Base-by-base conservation (phyloP, 1,284 basidiomycete species). In the Ustilago vetiveriae region DNA sequence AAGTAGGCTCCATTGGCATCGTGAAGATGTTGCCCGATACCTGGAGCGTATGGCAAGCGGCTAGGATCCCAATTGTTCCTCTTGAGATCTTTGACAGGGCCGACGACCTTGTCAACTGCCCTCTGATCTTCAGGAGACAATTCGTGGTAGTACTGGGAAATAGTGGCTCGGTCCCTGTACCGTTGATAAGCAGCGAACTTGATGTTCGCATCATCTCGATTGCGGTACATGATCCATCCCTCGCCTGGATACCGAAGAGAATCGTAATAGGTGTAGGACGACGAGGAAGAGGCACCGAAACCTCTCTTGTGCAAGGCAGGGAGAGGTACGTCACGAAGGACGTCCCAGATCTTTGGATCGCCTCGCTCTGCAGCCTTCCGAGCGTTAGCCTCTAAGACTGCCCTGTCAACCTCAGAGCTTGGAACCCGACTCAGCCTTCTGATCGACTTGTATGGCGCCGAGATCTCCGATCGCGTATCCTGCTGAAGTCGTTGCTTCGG, bases 231-330 rank as follows among this genome's bases (percentile, higher is more conserved):
- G 3, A 14, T 23, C 36, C 36, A 48, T 22, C 36, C 46, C 19
- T 48, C 36, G 17, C 46, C 46, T 7, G 11, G 6, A 24, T 48
- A 38, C 7, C 16, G 11, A 8, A 38, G 5, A 2, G 17, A 5
- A 4, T 22, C n/a, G 23, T 35, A 32, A 3, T 23, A 3, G 22
- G 16, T 46, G 9, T n/a, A 26, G 16, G 22, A 45, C 22, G 32
- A 24, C 16, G 30, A 24, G 21, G 32, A 21, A n/a, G 1, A n/a
- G n/a, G n/a, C n/a, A n/a, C n/a, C n/a, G n/a, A n/a, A n/a, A n/a
- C n/a, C n/a, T 29, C 45, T 38, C 46, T 48, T 48, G 21, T 3
- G 37, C 27, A 48, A 26, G 14, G 38, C 16, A 10, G 38, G n/a
- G 11, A 37, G 36, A 19, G 36, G 36, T 10, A 24, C 14, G 23